Conservation (phyloP, 306 rosid genomes). For the Prunus persica region DNA sequence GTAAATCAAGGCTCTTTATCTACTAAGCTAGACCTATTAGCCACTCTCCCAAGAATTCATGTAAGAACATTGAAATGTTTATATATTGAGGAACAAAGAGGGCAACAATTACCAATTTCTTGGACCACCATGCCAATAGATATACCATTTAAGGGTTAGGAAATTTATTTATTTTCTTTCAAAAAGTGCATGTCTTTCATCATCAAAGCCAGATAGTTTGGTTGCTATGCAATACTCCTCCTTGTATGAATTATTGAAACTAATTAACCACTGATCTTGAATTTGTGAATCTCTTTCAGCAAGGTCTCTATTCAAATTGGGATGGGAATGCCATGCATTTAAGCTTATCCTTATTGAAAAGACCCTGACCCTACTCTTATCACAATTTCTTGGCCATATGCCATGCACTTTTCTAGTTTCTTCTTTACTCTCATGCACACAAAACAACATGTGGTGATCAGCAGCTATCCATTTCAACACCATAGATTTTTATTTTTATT, state of each 20-base stretch:
- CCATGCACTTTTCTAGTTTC: background rate
- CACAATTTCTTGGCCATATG: background rate
- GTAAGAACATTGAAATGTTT: background rate
- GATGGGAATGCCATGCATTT: slow-evolving; percentile 19
- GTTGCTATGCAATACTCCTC: background rate
- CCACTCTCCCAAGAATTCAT: no score
- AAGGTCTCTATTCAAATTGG: slow-evolving; percentile 7
- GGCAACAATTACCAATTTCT: slow-evolving; percentile 1
- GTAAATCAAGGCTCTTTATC: no score
- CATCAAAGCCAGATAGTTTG: background rate
- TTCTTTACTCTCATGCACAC: slow-evolving; percentile 15
- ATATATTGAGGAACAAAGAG: background rate
- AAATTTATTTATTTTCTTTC: background rate
- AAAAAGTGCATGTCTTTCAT: slow-evolving; percentile 4
- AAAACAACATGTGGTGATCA: background rate
- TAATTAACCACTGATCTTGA: background rate
- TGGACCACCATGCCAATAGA: background rate
- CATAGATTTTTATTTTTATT: background rate
- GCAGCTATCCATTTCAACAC: slow-evolving; percentile 2
- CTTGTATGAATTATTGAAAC: background rate
- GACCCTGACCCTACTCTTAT: slow-evolving; percentile 6
- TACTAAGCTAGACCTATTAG: no score
- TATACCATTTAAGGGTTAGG: background rate
- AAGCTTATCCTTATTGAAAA: slow-evolving; percentile 30
- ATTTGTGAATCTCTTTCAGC: background rate